Base-by-base conservation (phyloP, 805 yeast species). In the Starmerella khaoyaiensis region DNA sequence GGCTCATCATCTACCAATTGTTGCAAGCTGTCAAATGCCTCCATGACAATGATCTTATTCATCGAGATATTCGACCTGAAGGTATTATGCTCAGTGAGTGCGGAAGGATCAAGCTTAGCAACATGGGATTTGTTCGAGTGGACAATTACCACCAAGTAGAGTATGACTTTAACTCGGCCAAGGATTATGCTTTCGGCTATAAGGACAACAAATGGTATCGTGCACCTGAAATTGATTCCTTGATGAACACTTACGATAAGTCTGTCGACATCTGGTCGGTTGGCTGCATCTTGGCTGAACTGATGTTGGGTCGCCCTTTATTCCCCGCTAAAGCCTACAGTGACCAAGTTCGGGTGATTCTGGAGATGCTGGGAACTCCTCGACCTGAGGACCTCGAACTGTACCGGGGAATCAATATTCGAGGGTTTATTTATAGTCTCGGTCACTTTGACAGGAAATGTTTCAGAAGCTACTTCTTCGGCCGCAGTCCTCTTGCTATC, bases 201-300 rank as follows among this genome's bases (percentile, higher is more conserved):
- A 97, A 90, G 21, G 97, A 97, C 23, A 90, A 97, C 1, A 69
- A 97, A 57, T 87, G 98, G 97, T 87, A 90, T 59, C 67, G 97
- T 49, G 98, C 97, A 3, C 98, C 98, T 0, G 98, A 87, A 55
- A 84, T 87, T 59, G 87, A 90, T 84, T 66, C 90, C 38, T 77
- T 93, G 47, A 83, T 81, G 63, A 93, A 87, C 57, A 81, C 86
- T 40, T 87, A 87, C 58, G 80, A 96, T 4, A 86, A 83, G 61
- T 94, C 97, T 19, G 87, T 87, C 41, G 98, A 87, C 58, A 71
- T 87, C 39, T 87, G 98, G 98, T 83, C 95, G 0, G 93, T 90
- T 16, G 98, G 98, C 3, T 87, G 98, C 61, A 86, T 87, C 41
- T 63, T 87, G 37, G 97, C 96, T 1, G 98, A 87, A 56, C 68